Conservation (phyloP, 2,329 filamentous ascomycete genomes). For the Penicillium sp. region DNA sequence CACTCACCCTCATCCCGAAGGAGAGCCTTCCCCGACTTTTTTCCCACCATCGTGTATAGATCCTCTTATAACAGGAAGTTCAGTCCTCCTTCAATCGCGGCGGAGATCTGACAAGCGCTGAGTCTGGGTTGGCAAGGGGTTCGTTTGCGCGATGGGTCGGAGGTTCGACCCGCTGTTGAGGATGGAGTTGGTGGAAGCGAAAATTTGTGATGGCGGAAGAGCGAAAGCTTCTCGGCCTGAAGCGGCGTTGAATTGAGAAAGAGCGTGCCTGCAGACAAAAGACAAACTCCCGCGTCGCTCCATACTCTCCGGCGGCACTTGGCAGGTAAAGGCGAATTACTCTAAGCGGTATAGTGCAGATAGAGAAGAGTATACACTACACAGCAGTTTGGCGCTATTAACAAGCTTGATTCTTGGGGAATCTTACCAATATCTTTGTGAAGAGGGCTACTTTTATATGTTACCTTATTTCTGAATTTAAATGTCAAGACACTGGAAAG, state of each 20-base stretch:
- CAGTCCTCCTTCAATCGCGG: not conserved
- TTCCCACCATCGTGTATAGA: constrained; percentile 62
- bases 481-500: not conserved
- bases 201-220: not conserved
- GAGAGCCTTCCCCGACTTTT: constrained; percentile 67
- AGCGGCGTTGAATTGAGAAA: constrained; percentile 14
- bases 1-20: constrained; percentile 62
- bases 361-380: constrained; percentile 1
- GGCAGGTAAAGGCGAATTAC: constrained; percentile 13
- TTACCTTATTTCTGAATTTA: not conserved
- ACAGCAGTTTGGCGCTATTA: not conserved
- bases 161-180: not conserved
- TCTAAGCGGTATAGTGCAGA: constrained; percentile 14
- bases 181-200: not conserved
- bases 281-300: constrained; percentile 16
- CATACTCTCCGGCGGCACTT: constrained; percentile 16
- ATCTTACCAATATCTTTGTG: not conserved
- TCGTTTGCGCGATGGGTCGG: not conserved
- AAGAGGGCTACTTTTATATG: not conserved
- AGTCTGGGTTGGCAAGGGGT: constrained; percentile 7
- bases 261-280: constrained; percentile 10
- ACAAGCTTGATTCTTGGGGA: not conserved
- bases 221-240: not conserved
- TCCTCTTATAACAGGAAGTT: not conserved
- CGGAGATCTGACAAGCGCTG: constrained; percentile 2